Base-by-base conservation (phyloP, 345 rosid species). In the Gossypium australe region DNA sequence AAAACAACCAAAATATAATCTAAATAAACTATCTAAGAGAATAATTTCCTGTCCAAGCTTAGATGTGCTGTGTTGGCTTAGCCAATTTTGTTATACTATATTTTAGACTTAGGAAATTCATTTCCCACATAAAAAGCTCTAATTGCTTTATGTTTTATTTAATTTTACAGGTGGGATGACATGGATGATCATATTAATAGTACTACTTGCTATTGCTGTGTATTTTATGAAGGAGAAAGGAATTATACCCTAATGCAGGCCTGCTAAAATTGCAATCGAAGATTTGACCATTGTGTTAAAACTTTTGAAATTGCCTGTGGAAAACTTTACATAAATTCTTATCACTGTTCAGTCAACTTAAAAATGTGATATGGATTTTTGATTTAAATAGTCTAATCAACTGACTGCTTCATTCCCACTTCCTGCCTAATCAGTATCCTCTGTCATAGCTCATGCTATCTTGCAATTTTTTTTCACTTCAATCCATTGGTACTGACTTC, bases 91-190 rank as follows among this genome's bases (percentile, higher is more conserved):
- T 64, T 38, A 9, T 17, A 16, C 9, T 52, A 12, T 18, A 16
- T 18, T 44, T 17, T 43, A 44, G 27, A 5, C 20, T 17, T 38
- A 3, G 4, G 71, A 48, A 48, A 17, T 52, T 41, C 27, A 57
- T 67, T 61, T 58, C 58, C 51, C n/a, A 22, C 24, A 48, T 48
- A 38, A 67, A 57, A 52, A 11, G 0, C 10, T 22, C 4, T 20
- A 7, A 29, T 65, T 14, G 4, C 20, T 43, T 6, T 24, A 52
- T 6, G 8, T 12, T 77, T 17, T 43, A 71, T 47, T 63, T 10
- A 3, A 59, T 41, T 75, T 64, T 79, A 75, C 89, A 86, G 91
- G 86, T n/a, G 86, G 81, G 29, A 62, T 62, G 48, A 79, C 76
- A 72, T 80, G 83, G 88, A 60, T 84, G 55, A 76, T 83, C 41